Base-by-base conservation (phyloP, 176 grass and related monocot species). In the Chloris gayana region DNA sequence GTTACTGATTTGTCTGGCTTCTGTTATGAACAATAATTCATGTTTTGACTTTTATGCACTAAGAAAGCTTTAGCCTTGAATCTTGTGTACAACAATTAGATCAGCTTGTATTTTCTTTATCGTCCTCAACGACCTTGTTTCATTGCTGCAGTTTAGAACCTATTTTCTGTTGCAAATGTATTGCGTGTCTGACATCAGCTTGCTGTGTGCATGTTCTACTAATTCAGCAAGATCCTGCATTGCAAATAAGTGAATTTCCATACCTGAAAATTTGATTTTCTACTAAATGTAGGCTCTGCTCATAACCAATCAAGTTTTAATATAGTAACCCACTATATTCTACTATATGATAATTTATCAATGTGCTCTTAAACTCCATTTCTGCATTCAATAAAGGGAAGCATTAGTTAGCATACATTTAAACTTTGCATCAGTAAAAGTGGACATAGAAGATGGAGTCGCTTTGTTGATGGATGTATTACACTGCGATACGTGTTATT, bases 1-100 rank as follows among this genome's bases (percentile, higher is more conserved):
- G 11, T 24, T 51, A 70, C 37, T 24, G 69, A 11, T 78, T 70
- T 62, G 0, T 70, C 6, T 39, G 15, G 33, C 9, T 47, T 50
- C 70, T 72, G 24, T 32, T 65, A 34, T 31, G 46, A 33, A 75
- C 14, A 67, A 53, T 65, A 3, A 32, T 79, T 13, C 14, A 7
- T 59, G 47, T 41, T 11, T 60, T 58, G 21, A 34, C 32, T 59
- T 59, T 2, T 29, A 30, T 74, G 61, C 26, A 49, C 3, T 62
- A 39, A 70, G 18, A 50, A 69, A 80, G 14, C 69, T 32, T 25
- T 81, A 82, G 13, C 33, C 25, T 82, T 62, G 30, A 75, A 81
- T 81, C 64, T 64, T 87, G 54, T 60, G 22, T 44, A 67, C 47
- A 47, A 58, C 14, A 58, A 17, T 54, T 70, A 17, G 38, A 24